Conservation (phyloP, 2,329 filamentous ascomycete species). For the Fusarium decemcellulare region DNA sequence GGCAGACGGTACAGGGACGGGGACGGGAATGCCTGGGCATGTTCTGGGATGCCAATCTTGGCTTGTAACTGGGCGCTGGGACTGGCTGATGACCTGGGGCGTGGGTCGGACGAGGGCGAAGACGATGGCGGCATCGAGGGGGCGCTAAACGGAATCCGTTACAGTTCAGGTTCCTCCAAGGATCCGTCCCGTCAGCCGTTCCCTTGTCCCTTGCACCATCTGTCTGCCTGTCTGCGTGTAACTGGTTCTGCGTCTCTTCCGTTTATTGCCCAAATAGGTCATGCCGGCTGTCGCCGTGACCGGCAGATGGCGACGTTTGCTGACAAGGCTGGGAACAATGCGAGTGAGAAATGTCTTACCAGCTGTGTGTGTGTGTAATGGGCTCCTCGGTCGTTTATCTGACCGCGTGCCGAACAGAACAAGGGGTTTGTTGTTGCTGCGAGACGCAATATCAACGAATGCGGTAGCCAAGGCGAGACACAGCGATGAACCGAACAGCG, state of each 20-base stretch:
- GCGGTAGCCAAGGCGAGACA: constrained; percentile 27
- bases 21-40: constrained; percentile 39
- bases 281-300: constrained; percentile 33
- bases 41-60: constrained; percentile 41
- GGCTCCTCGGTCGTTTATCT: constrained; percentile 26
- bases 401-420: not conserved
- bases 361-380: constrained; percentile 21
- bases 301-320: constrained; percentile 22
- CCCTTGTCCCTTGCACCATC: constrained; percentile 15
- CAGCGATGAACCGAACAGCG: not conserved
- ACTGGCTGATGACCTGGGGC: constrained; percentile 41
- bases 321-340: constrained; percentile 14
- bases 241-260: constrained; percentile 8
- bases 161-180: constrained; percentile 28
- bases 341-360: constrained; percentile 34
- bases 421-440: constrained; percentile 17
- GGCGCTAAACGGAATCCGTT: constrained; percentile 49
- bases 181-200: constrained; percentile 28
- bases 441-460: constrained; percentile 21
- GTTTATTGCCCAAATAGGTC: constrained; percentile 16
- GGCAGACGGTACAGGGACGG: constrained; percentile 41
- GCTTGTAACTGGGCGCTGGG: constrained; percentile 26
- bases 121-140: constrained; percentile 47
- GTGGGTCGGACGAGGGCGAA: constrained; percentile 41
- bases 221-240: not conserved